Evolutionary conservation across 2,329 filamentous ascomycete genomes (phyloP).

Genomic region (Colletotrichum sp.): DNA sequence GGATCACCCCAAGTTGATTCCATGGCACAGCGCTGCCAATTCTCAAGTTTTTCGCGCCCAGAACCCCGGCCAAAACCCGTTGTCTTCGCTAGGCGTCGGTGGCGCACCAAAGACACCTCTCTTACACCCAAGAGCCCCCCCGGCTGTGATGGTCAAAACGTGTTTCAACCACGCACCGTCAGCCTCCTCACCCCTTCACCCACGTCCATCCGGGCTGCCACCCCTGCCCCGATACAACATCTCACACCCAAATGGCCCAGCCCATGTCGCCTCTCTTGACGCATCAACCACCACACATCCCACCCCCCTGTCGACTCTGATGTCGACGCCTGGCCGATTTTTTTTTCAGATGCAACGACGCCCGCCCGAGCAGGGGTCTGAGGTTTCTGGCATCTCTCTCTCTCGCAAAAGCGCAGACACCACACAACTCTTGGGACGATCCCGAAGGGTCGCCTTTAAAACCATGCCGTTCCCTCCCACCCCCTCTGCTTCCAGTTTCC

Average conservation of each 20-base stretch:
- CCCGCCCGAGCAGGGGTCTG: constrained; percentile 31
- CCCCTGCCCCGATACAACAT: not conserved
- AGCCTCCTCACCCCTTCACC: constrained; percentile 11
- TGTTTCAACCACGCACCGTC: constrained; percentile 32
- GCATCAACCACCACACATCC: constrained; percentile 1
- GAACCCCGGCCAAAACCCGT: not conserved
- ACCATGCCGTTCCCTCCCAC: constrained; percentile 37
- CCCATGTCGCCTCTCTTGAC: not conserved
- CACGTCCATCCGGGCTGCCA: not conserved
- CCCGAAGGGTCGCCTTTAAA: constrained; percentile 44
- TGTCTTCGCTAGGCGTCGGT: not conserved
- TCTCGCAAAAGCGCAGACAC: not conserved
- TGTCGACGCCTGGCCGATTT: not conserved
- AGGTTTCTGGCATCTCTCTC: constrained; percentile 13
- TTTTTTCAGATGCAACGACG: constrained; percentile 15
- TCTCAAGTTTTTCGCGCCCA: not conserved
- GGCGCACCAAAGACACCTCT: not conserved
- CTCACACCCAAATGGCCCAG: not conserved
- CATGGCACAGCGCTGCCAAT: not conserved
- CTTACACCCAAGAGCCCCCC: constrained; percentile 7
- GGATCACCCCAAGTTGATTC: not conserved
- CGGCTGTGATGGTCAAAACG: constrained; percentile 27
- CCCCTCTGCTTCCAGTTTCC: constrained; percentile 29
- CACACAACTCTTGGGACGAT: constrained; percentile 35
- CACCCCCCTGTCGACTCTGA: not conserved